These are phyloP conservation scores for Backusella westeae DNA, from an alignment of 192 early-diverging fungal species.

Conservation along the genomic window DNA sequence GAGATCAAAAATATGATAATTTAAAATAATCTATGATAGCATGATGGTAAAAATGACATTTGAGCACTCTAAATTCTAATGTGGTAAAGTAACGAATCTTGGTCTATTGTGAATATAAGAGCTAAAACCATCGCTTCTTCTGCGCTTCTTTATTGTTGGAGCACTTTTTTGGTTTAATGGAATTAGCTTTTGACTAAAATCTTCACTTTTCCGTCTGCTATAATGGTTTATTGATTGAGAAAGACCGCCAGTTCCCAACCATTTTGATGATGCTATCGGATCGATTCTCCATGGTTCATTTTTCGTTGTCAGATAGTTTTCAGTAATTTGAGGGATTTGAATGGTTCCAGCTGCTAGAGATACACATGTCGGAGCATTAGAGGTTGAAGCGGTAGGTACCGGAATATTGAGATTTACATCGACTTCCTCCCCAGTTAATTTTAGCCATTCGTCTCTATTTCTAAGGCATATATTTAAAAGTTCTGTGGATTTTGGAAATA, in stretches of 20 bases:
- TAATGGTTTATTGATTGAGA: neutral
- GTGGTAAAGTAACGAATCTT: neutral
- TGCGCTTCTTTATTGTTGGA: neutral
- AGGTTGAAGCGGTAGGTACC: neutral
- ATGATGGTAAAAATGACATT: neutral
- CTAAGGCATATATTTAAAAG: slow-evolving; percentile 51
- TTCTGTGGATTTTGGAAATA: slow-evolving; percentile 65
- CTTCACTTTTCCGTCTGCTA: neutral
- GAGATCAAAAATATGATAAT: too few relatives aligned
- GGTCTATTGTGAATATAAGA: neutral
- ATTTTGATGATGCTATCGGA: neutral
- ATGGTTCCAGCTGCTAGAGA: neutral
- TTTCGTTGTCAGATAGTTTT: neutral
- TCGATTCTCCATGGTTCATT: neutral
- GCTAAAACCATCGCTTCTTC: slow-evolving; percentile 1
- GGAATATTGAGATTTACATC: neutral
- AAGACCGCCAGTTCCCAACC: neutral
- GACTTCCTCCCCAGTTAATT: slow-evolving; percentile 15
- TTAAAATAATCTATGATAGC: neutral
- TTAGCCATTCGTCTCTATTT: slow-evolving; percentile 60
- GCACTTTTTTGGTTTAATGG: neutral
- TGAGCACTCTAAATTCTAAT: neutral
- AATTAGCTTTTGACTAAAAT: neutral
- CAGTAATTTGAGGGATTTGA: neutral
- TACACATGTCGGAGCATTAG: neutral